Conservation (phyloP, 768 basidiomycete species). For the Floccularia luteovirens region DNA sequence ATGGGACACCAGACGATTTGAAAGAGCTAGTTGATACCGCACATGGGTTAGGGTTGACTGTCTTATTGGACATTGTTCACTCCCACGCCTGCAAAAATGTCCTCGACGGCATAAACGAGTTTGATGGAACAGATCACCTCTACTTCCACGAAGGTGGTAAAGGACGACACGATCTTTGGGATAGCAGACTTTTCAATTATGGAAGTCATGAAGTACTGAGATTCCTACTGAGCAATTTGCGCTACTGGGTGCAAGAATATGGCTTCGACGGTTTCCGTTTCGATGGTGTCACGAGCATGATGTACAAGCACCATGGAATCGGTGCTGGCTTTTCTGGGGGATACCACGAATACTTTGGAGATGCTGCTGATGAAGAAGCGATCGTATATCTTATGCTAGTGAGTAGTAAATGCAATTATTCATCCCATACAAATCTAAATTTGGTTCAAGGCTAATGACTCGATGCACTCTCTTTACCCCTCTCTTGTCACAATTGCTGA, state of each 20-base stretch:
- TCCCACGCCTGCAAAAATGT: constrained; percentile 99
- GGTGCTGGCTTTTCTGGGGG: constrained; percentile 96
- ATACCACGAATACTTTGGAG: constrained; percentile 97
- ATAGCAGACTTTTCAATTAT: constrained; percentile 97
- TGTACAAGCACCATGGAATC: constrained; percentile 98
- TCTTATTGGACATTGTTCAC: constrained; percentile 95
- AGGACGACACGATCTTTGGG: constrained; percentile 95
- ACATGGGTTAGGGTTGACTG: constrained; percentile 86
- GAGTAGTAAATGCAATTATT: constrained; percentile 20
- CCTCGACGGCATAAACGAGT: constrained; percentile 89
- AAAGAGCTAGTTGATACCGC: constrained; percentile 94
- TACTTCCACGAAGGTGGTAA: constrained; percentile 95
- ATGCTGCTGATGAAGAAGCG: constrained; percentile 75
- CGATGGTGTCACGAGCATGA: constrained; percentile 99
- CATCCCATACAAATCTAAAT: constrained; percentile 6
- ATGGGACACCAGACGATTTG: constrained; percentile 90
- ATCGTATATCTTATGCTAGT: constrained; percentile 97
- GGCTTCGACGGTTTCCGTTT: constrained; percentile 97
- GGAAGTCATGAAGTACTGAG: constrained; percentile 89
- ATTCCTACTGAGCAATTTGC: constrained; percentile 90
- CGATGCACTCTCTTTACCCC: constrained; percentile 79
- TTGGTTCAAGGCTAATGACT: constrained; percentile 89
- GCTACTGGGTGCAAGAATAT: constrained; percentile 94
- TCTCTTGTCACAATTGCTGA: constrained; percentile 88
- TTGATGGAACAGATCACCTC: constrained; percentile 94